Base-by-base conservation (phyloP, 805 yeast genomes). In the Candida suzukii region DNA sequence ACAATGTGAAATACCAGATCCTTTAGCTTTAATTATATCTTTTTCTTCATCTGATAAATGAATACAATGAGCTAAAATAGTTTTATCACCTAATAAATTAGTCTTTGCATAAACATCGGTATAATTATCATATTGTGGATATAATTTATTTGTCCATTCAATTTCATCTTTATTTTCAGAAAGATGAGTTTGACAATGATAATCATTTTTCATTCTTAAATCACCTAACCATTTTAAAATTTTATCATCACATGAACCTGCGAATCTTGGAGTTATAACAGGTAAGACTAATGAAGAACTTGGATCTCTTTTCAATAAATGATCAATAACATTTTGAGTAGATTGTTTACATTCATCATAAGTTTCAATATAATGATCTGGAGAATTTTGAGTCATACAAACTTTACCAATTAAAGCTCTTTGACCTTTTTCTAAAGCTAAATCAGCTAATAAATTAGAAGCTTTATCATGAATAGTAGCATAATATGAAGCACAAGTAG, bases 381-480 rank as follows among this genome's bases (percentile, higher is more conserved):
- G 95, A 1, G 87, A 76, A 63, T 86, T 81, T 46, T 76, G 73
- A 56, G 88, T 83, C 96, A 90, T 90, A 57, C 96, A 90, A 18
- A 87, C 95, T 49, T 90, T 78, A 3, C 97, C 97, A 34, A 88
- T 78, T 40, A 83, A 72, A 0, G 95, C 95, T 44, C 95, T 68
- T 60, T 88, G 96, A 26, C 95, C 95, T 28, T 63, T 50, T 27
- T 64, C 44, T 17, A 76, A 62, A 30, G 88, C 76, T 17, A 83
- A 60, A 41, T 80, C 81, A 2, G 95, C 95, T 54, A 88, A 73
- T 29, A 80, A 50, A 38, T 79, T 79, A 2, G 95, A 76, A 4
- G 95, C 79, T 7, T 71, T 72, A 0, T 78, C 64, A 56, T 88
- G 90, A 35, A 83, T 77, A 0, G 96, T 85, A 5, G 95, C 88